A percentile compares a stretch with the other conserved stretches of the same genome.
phyloP scores from a whole-genome alignment of 331 rosid species.

The Prunus yedoensis region DNA sequence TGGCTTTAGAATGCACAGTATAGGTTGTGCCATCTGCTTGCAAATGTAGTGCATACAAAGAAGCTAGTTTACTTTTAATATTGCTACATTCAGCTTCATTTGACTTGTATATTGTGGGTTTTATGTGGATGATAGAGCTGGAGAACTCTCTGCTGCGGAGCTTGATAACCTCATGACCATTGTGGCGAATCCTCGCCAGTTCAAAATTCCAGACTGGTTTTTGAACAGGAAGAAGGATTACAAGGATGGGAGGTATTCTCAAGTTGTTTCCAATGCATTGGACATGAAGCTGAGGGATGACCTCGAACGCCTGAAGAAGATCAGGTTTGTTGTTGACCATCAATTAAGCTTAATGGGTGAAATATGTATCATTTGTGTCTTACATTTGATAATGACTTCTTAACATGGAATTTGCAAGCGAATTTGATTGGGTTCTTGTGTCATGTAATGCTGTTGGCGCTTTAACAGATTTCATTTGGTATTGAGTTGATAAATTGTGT shows the following conservation, averaged over 20 bases:
- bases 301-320: slow-evolving; percentile 78
- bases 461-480: background rate
- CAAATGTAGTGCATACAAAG: background rate
- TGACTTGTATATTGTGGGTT: background rate
- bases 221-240: slow-evolving; percentile 75
- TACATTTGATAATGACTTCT: background rate
- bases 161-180: slow-evolving; percentile 66
- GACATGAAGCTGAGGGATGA: slow-evolving; percentile 88
- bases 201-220: slow-evolving; percentile 79
- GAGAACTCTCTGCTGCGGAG: slow-evolving; percentile 67
- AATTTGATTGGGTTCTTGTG: background rate
- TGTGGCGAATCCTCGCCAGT: slow-evolving; percentile 65
- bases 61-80: background rate
- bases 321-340: slow-evolving; percentile 38
- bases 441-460: background rate
- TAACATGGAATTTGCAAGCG: background rate
- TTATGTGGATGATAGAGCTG: slow-evolving; percentile 45
- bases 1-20: background rate
- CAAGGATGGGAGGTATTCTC: slow-evolving; percentile 78
- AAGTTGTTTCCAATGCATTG: slow-evolving; percentile 61
- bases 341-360: background rate
- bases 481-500: background rate
- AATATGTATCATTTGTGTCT: background rate
- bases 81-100: background rate
- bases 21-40: background rate